These are phyloP conservation scores for Aphanoascus verrucosus DNA, from an alignment of 2,329 filamentous ascomycete genomes.

Conservation along the genomic window DNA sequence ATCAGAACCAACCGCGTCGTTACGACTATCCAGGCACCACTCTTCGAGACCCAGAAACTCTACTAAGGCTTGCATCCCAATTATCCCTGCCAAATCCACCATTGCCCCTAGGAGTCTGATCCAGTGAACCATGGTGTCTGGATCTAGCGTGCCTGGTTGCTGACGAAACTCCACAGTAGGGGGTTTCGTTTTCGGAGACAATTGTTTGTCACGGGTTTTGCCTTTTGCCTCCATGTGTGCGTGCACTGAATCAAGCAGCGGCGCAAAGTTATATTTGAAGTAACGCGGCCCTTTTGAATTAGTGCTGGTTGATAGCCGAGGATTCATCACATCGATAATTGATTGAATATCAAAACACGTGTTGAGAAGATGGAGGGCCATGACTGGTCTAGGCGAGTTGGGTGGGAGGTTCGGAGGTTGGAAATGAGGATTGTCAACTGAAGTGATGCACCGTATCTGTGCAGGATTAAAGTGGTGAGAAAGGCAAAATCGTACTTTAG, in stretches of 20 bases:
- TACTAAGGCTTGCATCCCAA: constrained; percentile 7
- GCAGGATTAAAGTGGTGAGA: neutral
- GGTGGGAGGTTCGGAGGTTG: constrained; percentile 12
- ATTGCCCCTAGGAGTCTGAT: constrained; percentile 13
- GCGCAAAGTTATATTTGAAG: constrained; percentile 16
- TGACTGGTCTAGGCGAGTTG: neutral
- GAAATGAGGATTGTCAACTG: constrained; percentile 14
- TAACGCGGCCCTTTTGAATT: constrained; percentile 4
- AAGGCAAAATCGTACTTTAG: neutral
- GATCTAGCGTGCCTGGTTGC: constrained; percentile 13
- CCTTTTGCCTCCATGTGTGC: neutral
- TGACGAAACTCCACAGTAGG: constrained; percentile 16
- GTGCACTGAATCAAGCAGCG: constrained; percentile 13
- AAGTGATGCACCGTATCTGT: constrained; percentile 9
- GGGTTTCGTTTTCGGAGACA: constrained; percentile 10
- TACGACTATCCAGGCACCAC: neutral
- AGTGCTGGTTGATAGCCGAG: neutral
- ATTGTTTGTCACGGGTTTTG: neutral
- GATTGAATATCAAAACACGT: constrained; percentile 15
- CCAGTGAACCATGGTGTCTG: constrained; percentile 16
- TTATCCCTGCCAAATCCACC: constrained; percentile 14
- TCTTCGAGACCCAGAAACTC: constrained; percentile 15
- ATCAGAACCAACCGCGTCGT: neutral
- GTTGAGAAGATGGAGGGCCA: constrained; percentile 15
- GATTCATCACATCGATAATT: constrained; percentile 15